Percentiles rank a stretch among this genome's conserved stretches.
These are phyloP conservation scores for Pontederia crassipes DNA, from an alignment of 176 grass and related monocot genomes.

Conservation along the genomic window DNA sequence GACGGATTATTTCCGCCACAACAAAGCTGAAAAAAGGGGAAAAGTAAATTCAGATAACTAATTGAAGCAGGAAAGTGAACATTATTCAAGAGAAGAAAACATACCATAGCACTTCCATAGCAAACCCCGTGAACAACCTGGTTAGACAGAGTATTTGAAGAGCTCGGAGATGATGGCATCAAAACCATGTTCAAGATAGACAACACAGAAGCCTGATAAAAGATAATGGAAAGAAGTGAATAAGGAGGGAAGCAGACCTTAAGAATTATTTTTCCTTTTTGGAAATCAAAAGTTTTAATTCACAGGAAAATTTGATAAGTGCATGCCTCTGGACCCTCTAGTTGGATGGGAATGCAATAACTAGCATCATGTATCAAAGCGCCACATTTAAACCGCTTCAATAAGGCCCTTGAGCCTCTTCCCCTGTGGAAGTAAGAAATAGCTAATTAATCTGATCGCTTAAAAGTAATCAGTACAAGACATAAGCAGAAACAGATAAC, in stretches of 20 bases:
- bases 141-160: constrained; percentile 15
- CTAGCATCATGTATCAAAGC: constrained; percentile 59
- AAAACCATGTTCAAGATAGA: constrained; percentile 55
- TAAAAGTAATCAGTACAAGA: too few species aligned
- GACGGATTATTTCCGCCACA: constrained; percentile 22
- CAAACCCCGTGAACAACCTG: constrained; percentile 48
- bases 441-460: too few species aligned
- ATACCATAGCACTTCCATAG: constrained; percentile 71
- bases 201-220: constrained; percentile 45
- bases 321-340: constrained; percentile 60
- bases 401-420: constrained; percentile 61
- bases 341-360: constrained; percentile 53
- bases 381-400: constrained; percentile 47
- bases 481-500: too few species aligned
- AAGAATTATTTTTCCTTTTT: neutral
- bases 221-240: neutral
- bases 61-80: neutral
- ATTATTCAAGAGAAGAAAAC: constrained; percentile 22
- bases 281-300: constrained; percentile 5
- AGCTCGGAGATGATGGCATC: constrained; percentile 19
- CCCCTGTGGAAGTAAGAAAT: constrained; percentile 22
- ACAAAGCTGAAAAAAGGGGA: constrained; percentile 54
- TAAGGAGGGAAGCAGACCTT: constrained; percentile 3
- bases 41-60: neutral
- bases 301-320: constrained; percentile 5